phyloP scores from a whole-genome alignment of 2,329 filamentous ascomycete genomes.

The Fusarium incarnatum region DNA sequence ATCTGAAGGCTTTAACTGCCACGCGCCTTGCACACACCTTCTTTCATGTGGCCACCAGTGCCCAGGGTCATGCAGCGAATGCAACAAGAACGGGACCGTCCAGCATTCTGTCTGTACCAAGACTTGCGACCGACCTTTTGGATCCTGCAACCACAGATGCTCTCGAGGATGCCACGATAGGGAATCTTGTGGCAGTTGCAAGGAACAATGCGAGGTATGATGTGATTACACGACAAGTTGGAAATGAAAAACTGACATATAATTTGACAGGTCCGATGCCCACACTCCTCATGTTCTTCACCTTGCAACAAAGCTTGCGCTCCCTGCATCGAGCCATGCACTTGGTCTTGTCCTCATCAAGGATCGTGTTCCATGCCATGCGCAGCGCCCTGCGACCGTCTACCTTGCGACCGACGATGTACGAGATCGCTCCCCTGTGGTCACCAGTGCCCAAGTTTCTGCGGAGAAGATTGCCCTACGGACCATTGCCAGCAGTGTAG shows the following conservation, averaged over 20 bases:
- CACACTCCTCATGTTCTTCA: conserved; percentile 65
- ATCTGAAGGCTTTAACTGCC: no score
- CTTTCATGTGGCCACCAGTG: conserved; percentile 56
- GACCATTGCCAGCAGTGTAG: conserved; percentile 68
- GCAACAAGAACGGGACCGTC: background rate
- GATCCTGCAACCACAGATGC: conserved; percentile 69
- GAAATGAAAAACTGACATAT: background rate
- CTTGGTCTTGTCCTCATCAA: conserved; percentile 66
- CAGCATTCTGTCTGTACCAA: no score
- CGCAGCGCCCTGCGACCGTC: conserved; percentile 71
- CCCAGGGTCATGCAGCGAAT: conserved; percentile 12
- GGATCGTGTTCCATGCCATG: conserved; percentile 65
- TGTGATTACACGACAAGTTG: background rate
- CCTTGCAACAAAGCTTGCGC: conserved; percentile 68
- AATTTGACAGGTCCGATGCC: conserved; percentile 57
- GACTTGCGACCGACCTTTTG: conserved; percentile 62
- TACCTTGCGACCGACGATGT: conserved; percentile 74
- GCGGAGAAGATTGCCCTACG: conserved; percentile 70
- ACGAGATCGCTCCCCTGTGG: conserved; percentile 63
- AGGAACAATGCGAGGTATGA: conserved; percentile 63
- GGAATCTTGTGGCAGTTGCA: conserved; percentile 60
- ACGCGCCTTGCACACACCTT: conserved; percentile 41
- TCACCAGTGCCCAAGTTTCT: conserved; percentile 71
- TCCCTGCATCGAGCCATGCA: conserved; percentile 67
- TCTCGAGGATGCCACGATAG: conserved; percentile 23